Conservation (phyloP, 2,329 filamentous ascomycete genomes). For the Aspergillus sp. region DNA sequence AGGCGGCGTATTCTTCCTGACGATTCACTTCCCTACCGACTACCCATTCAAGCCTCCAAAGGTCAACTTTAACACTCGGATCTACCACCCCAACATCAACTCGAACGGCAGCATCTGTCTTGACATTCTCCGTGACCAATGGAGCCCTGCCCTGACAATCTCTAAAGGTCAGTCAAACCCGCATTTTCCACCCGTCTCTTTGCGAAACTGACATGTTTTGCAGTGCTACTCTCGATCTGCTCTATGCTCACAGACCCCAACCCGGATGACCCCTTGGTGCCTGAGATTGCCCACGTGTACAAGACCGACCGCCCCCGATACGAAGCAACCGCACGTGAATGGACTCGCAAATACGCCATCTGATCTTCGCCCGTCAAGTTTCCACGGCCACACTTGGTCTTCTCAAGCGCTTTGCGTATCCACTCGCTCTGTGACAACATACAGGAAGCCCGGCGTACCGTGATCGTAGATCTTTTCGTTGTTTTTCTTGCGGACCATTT, state of each 20-base stretch:
- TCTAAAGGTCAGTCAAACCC: slow-evolving; percentile 75
- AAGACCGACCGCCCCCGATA: slow-evolving; percentile 97
- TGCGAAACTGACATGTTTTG: slow-evolving; percentile 10
- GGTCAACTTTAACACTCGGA: slow-evolving; percentile 99
- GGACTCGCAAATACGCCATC: slow-evolving; percentile 99
- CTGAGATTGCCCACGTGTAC: slow-evolving; percentile 99
- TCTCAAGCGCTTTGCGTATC: slow-evolving; percentile 26
- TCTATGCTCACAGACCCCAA: slow-evolving; percentile 99
- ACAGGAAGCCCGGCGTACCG: slow-evolving; percentile 40
- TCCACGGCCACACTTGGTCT: slow-evolving; percentile 26
- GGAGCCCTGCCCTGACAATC: slow-evolving; percentile 97
- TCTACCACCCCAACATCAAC: slow-evolving; percentile 99
- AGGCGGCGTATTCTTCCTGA: slow-evolving; percentile 97
- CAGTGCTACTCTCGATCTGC: slow-evolving; percentile 97
- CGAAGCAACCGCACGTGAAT: slow-evolving; percentile 94
- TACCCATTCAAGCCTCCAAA: slow-evolving; percentile 99
- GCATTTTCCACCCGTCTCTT: background rate
- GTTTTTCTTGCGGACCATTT: slow-evolving; percentile 25
- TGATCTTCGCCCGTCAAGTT: slow-evolving; percentile 48
- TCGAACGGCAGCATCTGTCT: slow-evolving; percentile 98
- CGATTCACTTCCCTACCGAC: slow-evolving; percentile 99
- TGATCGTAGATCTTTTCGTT: slow-evolving; percentile 38
- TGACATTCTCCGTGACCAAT: slow-evolving; percentile 97
- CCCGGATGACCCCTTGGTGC: slow-evolving; percentile 96
- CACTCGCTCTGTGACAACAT: slow-evolving; percentile 34